Evolutionary conservation across 768 basidiomycete genomes (phyloP).

Genomic region (Lactarius sanguifluus): DNA sequence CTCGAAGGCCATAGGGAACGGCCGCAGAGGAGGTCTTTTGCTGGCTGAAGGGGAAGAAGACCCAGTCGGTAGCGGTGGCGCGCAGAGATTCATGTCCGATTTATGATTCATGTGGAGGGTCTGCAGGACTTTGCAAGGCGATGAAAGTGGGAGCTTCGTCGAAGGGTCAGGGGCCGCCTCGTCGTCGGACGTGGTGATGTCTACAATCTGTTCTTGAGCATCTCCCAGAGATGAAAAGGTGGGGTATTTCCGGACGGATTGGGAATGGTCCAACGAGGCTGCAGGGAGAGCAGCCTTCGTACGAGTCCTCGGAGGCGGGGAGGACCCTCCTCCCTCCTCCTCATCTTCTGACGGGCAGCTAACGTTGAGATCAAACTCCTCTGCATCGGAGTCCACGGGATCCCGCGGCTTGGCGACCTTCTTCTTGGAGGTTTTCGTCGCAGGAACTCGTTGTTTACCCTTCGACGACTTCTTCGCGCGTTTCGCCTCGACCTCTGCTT

Average conservation of each 20-base stretch:
- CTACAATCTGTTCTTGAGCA: background rate
- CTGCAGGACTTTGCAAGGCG: constrained; percentile 21
- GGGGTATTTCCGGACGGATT: background rate
- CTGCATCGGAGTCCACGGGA: constrained; percentile 2
- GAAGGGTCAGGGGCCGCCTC: background rate
- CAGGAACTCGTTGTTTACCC: background rate
- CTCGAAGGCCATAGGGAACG: constrained; percentile 22
- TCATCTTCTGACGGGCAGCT: constrained; percentile 15
- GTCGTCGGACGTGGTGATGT: constrained; percentile 11
- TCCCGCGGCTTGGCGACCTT: background rate
- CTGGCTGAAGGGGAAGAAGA: background rate
- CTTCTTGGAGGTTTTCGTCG: constrained; percentile 12
- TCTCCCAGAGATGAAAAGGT: background rate
- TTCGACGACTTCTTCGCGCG: constrained; percentile 17
- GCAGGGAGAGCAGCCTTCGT: background rate
- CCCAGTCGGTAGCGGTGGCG: background rate
- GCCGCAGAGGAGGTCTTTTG: background rate
- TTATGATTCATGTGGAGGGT: constrained; percentile 6
- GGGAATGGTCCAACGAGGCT: background rate
- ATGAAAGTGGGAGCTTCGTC: background rate
- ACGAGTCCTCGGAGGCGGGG: background rate
- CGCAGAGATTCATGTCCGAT: background rate
- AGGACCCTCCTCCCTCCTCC: constrained; percentile 1
- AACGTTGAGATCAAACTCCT: constrained; percentile 21
- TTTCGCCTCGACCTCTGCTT: constrained; percentile 43